Evolutionary conservation across 1,139 yeast genomes (phyloP).

Genomic region (Taphrina betulina): DNA sequence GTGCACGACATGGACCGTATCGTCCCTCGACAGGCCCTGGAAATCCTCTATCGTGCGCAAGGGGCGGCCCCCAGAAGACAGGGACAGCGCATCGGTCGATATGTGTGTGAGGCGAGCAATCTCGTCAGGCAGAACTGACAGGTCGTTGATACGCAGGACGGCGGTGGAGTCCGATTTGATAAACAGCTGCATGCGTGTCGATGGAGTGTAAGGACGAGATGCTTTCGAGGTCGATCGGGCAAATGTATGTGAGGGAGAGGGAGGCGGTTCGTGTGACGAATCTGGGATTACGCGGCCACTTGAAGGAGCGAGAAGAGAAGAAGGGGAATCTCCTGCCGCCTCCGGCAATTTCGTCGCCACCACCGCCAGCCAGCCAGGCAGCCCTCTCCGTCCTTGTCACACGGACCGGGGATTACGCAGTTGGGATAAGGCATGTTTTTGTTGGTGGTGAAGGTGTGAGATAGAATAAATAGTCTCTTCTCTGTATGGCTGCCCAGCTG

Average conservation of each 20-base stretch:
- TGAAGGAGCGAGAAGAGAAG: background rate
- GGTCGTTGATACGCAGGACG: slow-evolving; percentile 12
- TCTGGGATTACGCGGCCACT: background rate
- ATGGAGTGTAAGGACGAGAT: too few relatives aligned
- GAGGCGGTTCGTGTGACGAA: background rate
- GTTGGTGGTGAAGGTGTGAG: too few relatives aligned
- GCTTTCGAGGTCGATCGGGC: background rate
- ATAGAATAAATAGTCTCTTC: too few relatives aligned
- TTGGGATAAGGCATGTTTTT: too few relatives aligned
- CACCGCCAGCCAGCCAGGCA: too few relatives aligned
- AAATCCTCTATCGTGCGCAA: background rate
- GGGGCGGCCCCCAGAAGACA: slow-evolving; percentile 17
- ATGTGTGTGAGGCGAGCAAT: slow-evolving; percentile 13
- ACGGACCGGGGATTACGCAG: too few relatives aligned
- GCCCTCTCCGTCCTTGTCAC: too few relatives aligned
- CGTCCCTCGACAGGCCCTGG: slow-evolving; percentile 1
- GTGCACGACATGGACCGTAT: slow-evolving; percentile 9
- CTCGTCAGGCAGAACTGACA: slow-evolving; percentile 4
- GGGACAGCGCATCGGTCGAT: slow-evolving; percentile 9
- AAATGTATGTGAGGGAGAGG: background rate
- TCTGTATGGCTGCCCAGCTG: too few relatives aligned
- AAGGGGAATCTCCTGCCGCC: background rate
- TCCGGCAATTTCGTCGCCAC: too few relatives aligned
- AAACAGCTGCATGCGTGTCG: slow-evolving; percentile 19
- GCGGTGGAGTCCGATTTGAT: slow-evolving; percentile 12